Percentiles rank a stretch among this genome's conserved stretches.
Conservation (phyloP, 2,329 filamentous ascomycete species). For the Stagonosporopsis tanaceti region DNA sequence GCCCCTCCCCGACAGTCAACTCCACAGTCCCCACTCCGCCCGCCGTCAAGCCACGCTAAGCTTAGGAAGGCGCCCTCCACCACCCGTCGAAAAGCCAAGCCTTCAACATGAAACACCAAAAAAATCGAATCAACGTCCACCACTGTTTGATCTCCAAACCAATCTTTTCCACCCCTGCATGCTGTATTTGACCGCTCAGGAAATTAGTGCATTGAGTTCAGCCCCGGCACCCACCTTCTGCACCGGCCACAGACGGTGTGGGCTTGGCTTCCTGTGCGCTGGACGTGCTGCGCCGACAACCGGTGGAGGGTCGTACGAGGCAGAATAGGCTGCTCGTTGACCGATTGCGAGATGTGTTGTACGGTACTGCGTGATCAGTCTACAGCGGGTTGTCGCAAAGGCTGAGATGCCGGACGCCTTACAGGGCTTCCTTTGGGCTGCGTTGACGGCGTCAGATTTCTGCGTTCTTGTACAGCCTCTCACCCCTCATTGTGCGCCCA, state of each 20-base stretch:
- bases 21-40: constrained; percentile 2
- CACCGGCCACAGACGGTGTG: neutral
- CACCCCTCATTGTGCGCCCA: constrained; percentile 17
- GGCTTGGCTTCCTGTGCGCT: constrained; percentile 11
- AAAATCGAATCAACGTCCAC: constrained; percentile 17
- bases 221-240: constrained; percentile 5
- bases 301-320: constrained; percentile 12
- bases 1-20: constrained; percentile 8
- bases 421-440: neutral
- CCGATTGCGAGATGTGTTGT: neutral
- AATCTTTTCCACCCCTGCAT: constrained; percentile 16
- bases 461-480: constrained; percentile 22
- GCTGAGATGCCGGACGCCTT: constrained; percentile 8
- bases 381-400: neutral
- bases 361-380: constrained; percentile 1
- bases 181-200: constrained; percentile 10
- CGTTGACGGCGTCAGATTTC: constrained; percentile 5
- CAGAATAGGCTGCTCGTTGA: constrained; percentile 14
- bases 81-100: constrained; percentile 12
- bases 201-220: neutral
- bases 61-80: neutral
- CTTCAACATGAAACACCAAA: constrained; percentile 19
- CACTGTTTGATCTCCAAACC: constrained; percentile 18
- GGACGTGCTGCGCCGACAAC: constrained; percentile 8
- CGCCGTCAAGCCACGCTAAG: constrained; percentile 7